A percentile compares a stretch with the other conserved stretches of the same genome.
phyloP scores from a whole-genome alignment of 2,329 filamentous ascomycete genomes.

The Aureobasidium zeae region DNA sequence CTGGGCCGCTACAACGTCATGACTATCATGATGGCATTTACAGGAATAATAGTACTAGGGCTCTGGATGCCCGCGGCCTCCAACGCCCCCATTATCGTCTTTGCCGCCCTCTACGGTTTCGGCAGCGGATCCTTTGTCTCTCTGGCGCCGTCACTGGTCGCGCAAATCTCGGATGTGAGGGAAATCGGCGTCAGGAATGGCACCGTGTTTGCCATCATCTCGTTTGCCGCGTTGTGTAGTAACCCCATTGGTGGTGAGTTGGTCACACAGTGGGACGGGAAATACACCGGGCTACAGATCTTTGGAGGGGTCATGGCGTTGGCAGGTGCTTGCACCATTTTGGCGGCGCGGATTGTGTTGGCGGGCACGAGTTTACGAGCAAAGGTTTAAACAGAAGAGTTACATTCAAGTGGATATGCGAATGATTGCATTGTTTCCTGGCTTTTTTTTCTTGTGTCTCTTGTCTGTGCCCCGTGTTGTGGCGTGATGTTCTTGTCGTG shows the following conservation, averaged over 20 bases:
- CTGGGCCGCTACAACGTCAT: constrained; percentile 48
- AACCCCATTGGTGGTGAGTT: constrained; percentile 37
- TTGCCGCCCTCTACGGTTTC: constrained; percentile 61
- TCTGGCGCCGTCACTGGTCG: constrained; percentile 54
- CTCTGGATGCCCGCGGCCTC: constrained; percentile 46
- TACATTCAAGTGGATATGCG: too few species aligned
- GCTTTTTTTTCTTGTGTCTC: too few species aligned
- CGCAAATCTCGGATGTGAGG: constrained; percentile 60
- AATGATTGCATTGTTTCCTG: too few species aligned
- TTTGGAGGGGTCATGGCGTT: constrained; percentile 52
- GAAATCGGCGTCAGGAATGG: constrained; percentile 59
- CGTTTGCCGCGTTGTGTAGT: constrained; percentile 60
- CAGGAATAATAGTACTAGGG: constrained; percentile 41
- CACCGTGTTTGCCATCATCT: constrained; percentile 51
- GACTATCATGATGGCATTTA: constrained; percentile 40
- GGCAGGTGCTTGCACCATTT: constrained; percentile 33
- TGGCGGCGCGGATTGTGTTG: constrained; percentile 30
- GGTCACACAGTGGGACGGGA: constrained; percentile 42
- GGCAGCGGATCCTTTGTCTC: constrained; percentile 57
- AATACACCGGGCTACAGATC: constrained; percentile 52
- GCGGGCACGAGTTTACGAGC: constrained; percentile 22
- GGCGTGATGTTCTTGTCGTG: too few species aligned
- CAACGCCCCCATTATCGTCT: constrained; percentile 53
- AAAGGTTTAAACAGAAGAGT: constrained; percentile 11
- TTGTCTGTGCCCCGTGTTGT: too few species aligned